A percentile compares a stretch with the other conserved stretches of the same genome.
These are phyloP conservation scores for Lactarius evosmus DNA, from an alignment of 768 basidiomycete genomes.

Conservation along the genomic window DNA sequence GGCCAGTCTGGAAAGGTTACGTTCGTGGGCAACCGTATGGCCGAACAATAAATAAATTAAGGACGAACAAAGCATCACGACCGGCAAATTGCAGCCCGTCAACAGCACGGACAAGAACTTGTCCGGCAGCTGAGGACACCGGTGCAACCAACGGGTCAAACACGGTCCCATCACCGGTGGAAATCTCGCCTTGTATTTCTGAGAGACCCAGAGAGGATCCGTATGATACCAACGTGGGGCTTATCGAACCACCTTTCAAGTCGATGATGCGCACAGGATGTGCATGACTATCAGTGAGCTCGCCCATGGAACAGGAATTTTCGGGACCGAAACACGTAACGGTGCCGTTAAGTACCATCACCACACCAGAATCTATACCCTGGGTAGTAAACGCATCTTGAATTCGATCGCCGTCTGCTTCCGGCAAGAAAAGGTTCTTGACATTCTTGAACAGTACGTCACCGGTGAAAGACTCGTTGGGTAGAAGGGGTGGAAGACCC, in stretches of 20 bases:
- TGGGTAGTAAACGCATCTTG: constrained; percentile 37
- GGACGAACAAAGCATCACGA: constrained; percentile 65
- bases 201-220: constrained; percentile 69
- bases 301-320: constrained; percentile 32
- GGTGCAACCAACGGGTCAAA: constrained; percentile 50
- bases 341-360: constrained; percentile 42
- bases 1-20: constrained; percentile 47
- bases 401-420: constrained; percentile 33
- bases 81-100: constrained; percentile 73
- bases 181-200: constrained; percentile 63
- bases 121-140: constrained; percentile 50
- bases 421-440: constrained; percentile 33
- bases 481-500: constrained; percentile 69
- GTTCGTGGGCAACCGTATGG: constrained; percentile 6
- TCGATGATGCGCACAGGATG: constrained; percentile 42
- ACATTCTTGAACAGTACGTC: constrained; percentile 68
- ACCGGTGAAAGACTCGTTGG: constrained; percentile 37
- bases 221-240: constrained; percentile 67
- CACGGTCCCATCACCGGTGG: constrained; percentile 65
- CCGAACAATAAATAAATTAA: background rate
- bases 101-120: constrained; percentile 56
- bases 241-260: constrained; percentile 66
- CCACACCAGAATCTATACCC: constrained; percentile 29
- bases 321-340: constrained; percentile 48
- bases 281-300: constrained; percentile 28